Conservation (phyloP, 2,329 filamentous ascomycete species). For the Annulohypoxylon truncatum region DNA sequence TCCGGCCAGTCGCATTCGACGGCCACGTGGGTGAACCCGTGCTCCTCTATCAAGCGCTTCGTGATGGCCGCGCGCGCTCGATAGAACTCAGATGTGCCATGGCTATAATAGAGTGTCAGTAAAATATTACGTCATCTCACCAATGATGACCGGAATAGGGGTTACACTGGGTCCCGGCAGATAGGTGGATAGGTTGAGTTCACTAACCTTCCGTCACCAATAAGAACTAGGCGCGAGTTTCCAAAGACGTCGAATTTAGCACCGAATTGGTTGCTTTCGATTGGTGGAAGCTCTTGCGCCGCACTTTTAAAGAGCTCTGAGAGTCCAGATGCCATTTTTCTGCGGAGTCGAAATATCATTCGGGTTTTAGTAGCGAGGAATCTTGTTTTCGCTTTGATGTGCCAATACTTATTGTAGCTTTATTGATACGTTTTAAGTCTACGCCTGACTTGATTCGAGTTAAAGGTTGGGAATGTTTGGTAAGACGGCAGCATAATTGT, state of each 20-base stretch:
- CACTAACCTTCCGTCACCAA: conserved; percentile 57
- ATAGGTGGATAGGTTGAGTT: not conserved
- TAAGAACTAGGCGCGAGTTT: conserved; percentile 55
- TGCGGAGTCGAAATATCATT: conserved; percentile 23
- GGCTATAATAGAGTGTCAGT: conserved; percentile 42
- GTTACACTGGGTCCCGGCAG: not conserved
- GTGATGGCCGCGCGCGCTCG: conserved; percentile 62
- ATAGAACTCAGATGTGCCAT: conserved; percentile 68
- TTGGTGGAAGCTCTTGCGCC: conserved; percentile 39
- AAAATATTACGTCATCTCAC: not conserved
- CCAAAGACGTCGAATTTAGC: conserved; percentile 56
- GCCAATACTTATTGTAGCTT: not conserved
- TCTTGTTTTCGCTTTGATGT: not conserved
- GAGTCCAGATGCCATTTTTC: conserved; percentile 26
- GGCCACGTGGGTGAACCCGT: conserved; percentile 63
- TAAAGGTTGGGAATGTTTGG: not conserved
- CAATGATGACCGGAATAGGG: not conserved
- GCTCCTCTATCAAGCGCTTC: conserved; percentile 59
- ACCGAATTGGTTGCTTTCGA: conserved; percentile 50
- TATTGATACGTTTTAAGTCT: not conserved
- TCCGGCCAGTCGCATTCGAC: conserved; percentile 67
- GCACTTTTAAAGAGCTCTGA: conserved; percentile 31
- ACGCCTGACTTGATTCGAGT: not conserved
- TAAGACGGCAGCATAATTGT: not conserved
- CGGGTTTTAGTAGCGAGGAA: not conserved